phyloP scores from a whole-genome alignment of 805 yeast species.

The Zygosaccharomyces gambellarensis region DNA sequence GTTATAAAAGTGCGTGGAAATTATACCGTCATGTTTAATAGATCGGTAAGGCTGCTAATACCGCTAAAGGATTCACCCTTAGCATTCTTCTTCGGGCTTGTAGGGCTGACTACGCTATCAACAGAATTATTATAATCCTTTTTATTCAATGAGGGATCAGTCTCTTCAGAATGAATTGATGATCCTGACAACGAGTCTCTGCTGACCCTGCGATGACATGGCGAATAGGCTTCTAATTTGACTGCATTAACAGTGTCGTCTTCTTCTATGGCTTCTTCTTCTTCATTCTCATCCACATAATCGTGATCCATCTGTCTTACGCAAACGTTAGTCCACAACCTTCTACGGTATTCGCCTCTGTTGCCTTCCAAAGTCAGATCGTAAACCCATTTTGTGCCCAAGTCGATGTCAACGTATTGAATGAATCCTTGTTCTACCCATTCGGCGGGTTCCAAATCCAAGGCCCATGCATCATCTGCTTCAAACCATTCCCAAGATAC shows the following conservation, averaged over 20 bases:
- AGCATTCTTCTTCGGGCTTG: constrained; percentile 4
- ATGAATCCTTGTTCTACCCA: constrained; percentile 60
- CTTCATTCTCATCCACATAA: constrained; percentile 5
- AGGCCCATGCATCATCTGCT: constrained; percentile 50
- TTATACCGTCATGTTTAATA: constrained; percentile 10
- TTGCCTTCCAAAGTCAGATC: constrained; percentile 41
- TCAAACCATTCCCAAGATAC: constrained; percentile 49
- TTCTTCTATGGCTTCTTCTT: constrained; percentile 13
- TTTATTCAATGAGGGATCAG: constrained; percentile 6
- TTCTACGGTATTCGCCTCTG: constrained; percentile 45
- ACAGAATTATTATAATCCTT: constrained; percentile 6
- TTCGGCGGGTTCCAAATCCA: constrained; percentile 56
- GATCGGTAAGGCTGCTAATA: constrained; percentile 9
- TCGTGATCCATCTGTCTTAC: constrained; percentile 23
- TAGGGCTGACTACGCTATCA: constrained; percentile 5
- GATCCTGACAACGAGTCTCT: constrained; percentile 26
- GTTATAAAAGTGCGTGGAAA: background rate
- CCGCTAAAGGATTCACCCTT: constrained; percentile 11
- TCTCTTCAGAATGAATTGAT: constrained; percentile 7
- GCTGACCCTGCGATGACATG: constrained; percentile 20
- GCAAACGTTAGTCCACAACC: constrained; percentile 58
- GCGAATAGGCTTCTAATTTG: constrained; percentile 13
- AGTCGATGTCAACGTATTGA: constrained; percentile 57
- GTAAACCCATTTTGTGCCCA: constrained; percentile 83
- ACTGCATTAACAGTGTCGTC: constrained; percentile 17